A percentile compares a stretch with the other conserved stretches of the same genome.
Evolutionary conservation across 148 eudicot genomes (phyloP).

Genomic region (Rhododendron simsii): DNA sequence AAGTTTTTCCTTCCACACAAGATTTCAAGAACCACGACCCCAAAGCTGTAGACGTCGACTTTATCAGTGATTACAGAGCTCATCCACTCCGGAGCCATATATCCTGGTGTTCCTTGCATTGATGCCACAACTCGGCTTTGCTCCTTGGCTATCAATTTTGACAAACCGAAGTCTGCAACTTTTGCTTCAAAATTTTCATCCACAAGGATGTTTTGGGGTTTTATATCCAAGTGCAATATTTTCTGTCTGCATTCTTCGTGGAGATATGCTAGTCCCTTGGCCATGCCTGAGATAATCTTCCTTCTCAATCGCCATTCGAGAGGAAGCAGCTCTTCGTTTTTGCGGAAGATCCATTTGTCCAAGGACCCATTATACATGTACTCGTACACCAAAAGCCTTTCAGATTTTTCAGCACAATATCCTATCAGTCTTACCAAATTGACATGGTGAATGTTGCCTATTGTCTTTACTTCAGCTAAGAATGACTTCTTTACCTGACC

Average conservation of each 20-base stretch:
- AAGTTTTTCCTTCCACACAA: neutral
- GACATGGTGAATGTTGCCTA: constrained; percentile 10
- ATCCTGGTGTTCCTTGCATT: neutral
- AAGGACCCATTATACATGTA: neutral
- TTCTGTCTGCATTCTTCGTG: neutral
- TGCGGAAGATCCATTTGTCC: neutral
- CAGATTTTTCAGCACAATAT: neutral
- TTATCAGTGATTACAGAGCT: neutral
- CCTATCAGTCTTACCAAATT: constrained; percentile 7
- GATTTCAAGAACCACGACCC: neutral
- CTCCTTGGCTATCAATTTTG: neutral
- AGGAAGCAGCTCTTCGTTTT: neutral
- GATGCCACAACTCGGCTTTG: neutral
- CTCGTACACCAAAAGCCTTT: neutral
- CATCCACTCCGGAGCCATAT: neutral
- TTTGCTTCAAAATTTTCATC: neutral
- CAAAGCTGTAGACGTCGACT: neutral
- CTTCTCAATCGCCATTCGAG: neutral
- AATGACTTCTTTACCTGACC: neutral
- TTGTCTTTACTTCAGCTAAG: constrained; percentile 3
- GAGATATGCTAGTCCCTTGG: constrained; percentile 7
- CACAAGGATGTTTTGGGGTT: neutral
- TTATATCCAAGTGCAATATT: neutral
- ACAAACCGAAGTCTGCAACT: neutral
- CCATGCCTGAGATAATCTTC: constrained; percentile 2